Conservation (phyloP, 2,329 filamentous ascomycete genomes). For the Seiridium cupressi region DNA sequence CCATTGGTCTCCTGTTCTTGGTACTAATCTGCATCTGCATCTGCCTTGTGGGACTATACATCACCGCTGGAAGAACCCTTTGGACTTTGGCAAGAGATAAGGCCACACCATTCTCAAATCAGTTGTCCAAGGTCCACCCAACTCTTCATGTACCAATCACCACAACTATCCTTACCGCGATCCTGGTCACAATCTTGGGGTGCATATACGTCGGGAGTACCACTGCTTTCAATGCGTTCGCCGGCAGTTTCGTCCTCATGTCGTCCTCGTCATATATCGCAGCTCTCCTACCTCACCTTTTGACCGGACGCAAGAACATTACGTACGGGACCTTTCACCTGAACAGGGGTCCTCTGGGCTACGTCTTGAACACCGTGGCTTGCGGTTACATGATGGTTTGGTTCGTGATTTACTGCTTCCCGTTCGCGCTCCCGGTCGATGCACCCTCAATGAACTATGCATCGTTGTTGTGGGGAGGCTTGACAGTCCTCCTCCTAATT, state of each 20-base stretch:
- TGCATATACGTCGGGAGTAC: constrained; percentile 64
- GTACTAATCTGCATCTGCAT: constrained; percentile 29
- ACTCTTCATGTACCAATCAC: constrained; percentile 33
- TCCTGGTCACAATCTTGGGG: constrained; percentile 51
- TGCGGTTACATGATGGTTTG: constrained; percentile 59
- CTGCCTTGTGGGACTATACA: constrained; percentile 27
- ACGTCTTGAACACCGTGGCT: constrained; percentile 48
- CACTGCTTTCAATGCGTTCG: constrained; percentile 66
- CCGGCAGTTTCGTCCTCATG: constrained; percentile 41
- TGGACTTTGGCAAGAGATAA: constrained; percentile 40
- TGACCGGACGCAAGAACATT: constrained; percentile 43
- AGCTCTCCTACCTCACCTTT: constrained; percentile 58
- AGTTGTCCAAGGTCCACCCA: constrained; percentile 19
- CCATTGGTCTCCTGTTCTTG: constrained; percentile 39
- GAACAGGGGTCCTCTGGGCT: constrained; percentile 40
- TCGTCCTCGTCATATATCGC: constrained; percentile 54
- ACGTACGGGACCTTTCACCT: constrained; percentile 59
- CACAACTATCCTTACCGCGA: constrained; percentile 48
- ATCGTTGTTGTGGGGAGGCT: constrained; percentile 40
- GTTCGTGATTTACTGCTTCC: constrained; percentile 64
- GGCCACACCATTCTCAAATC: constrained; percentile 30
- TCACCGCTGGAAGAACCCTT: constrained; percentile 32
- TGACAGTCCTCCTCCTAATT: constrained; percentile 34
- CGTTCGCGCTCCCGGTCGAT: constrained; percentile 42
- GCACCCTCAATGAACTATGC: constrained; percentile 53